These are phyloP conservation scores for Candida tallmaniae DNA, from an alignment of 805 yeast genomes.

Conservation along the genomic window DNA sequence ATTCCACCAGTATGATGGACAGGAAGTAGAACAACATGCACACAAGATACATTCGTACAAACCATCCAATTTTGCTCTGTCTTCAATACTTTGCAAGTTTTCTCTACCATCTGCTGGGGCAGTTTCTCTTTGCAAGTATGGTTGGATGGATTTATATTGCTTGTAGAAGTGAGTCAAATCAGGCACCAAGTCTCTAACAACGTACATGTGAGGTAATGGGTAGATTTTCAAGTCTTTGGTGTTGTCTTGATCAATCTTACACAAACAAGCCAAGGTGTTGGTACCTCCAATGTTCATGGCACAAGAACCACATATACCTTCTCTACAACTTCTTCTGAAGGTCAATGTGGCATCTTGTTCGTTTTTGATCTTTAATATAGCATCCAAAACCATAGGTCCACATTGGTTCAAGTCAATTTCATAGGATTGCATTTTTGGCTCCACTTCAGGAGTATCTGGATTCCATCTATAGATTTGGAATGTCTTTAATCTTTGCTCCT, in stretches of 20 bases:
- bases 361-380: conserved; percentile 88
- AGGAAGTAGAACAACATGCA: conserved; percentile 98
- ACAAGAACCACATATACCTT: conserved; percentile 99
- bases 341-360: conserved; percentile 96
- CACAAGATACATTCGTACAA: conserved; percentile 95
- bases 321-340: conserved; percentile 97
- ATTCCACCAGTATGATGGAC: conserved; percentile 99
- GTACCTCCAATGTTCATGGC: conserved; percentile 99
- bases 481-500: conserved; percentile 58
- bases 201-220: conserved; percentile 97
- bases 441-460: conserved; percentile 91
- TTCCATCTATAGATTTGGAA: conserved; percentile 97
- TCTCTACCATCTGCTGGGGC: conserved; percentile 89
- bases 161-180: conserved; percentile 96
- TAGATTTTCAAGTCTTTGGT: conserved; percentile 79
- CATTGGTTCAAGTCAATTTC: conserved; percentile 82
- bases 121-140: conserved; percentile 80
- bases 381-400: conserved; percentile 98
- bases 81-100: conserved; percentile 84
- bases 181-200: conserved; percentile 95
- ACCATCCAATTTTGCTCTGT: conserved; percentile 95
- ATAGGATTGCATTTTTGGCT: conserved; percentile 82
- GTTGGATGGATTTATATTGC: conserved; percentile 97
- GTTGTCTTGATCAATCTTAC: conserved; percentile 82
- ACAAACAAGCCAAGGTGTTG: conserved; percentile 94